Conservation (phyloP, 768 basidiomycete species). For the Fistulinella prunicolor region DNA sequence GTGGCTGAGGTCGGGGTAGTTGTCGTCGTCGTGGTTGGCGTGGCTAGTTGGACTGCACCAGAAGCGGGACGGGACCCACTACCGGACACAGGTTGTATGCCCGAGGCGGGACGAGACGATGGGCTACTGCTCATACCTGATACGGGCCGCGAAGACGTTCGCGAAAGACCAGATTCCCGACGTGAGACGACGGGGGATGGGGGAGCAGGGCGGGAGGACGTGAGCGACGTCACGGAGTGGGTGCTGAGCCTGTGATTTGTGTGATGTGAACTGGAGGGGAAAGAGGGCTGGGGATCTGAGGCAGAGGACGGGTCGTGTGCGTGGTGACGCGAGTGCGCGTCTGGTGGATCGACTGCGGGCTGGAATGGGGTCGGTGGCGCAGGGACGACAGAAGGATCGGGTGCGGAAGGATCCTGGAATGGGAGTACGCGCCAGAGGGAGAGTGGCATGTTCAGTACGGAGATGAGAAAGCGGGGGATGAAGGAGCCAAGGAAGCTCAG, state of each 20-base stretch:
- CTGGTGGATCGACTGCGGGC: conserved; percentile 35
- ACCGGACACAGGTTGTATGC: conserved; percentile 8
- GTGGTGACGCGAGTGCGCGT: background rate
- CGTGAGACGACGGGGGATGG: conserved; percentile 56
- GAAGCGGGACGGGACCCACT: background rate
- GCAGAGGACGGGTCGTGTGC: background rate
- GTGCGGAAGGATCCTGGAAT: conserved; percentile 34
- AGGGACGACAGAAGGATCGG: conserved; percentile 33
- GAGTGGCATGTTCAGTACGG: conserved; percentile 30
- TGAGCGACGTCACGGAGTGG: conserved; percentile 33
- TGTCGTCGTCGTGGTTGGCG: background rate
- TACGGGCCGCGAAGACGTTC: conserved; percentile 23
- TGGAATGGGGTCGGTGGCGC: background rate
- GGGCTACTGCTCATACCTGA: conserved; percentile 16
- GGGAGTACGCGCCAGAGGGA: conserved; percentile 25
- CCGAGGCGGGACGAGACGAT: conserved; percentile 22
- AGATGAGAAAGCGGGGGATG: conserved; percentile 25
- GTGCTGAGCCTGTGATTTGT: conserved; percentile 18
- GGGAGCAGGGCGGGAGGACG: conserved; percentile 56
- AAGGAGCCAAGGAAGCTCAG: conserved; percentile 24
- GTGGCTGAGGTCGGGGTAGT: background rate
- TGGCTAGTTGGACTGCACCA: background rate
- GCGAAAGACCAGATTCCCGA: conserved; percentile 33
- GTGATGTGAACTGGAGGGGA: conserved; percentile 2
- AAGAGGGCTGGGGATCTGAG: conserved; percentile 4